A percentile compares a stretch with the other conserved stretches of the same genome.
Conservation (phyloP, 208 protist species). For the Herpetomonas tarakana region DNA sequence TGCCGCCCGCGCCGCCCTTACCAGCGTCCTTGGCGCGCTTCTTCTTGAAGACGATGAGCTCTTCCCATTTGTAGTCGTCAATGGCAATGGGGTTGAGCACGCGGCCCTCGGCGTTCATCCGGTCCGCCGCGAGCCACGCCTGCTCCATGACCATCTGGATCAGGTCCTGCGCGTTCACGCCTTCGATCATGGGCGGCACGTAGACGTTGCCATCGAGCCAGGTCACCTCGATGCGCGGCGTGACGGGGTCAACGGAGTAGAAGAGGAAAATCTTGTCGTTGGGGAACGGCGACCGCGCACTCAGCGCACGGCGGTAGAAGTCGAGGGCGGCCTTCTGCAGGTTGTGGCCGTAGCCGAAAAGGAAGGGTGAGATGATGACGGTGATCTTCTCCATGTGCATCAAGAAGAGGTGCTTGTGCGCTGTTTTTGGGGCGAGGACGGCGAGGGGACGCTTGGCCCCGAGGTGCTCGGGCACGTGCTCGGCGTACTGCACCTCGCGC, state of each 20-base stretch:
- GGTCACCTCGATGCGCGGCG: constrained; percentile 86
- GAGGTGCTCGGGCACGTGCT: constrained; percentile 87
- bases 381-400: constrained; percentile 91
- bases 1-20: constrained; percentile 19
- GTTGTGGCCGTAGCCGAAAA: constrained; percentile 85
- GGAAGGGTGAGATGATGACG: constrained; percentile 78
- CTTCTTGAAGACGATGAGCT: constrained; percentile 88
- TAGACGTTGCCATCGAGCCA: constrained; percentile 88
- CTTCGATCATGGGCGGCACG: constrained; percentile 81
- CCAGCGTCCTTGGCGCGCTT: constrained; percentile 69
- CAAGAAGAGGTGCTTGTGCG: constrained; percentile 77
- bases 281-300: constrained; percentile 69
- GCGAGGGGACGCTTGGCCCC: constrained; percentile 81
- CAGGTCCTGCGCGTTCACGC: constrained; percentile 67
- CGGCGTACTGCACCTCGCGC: constrained; percentile 86
- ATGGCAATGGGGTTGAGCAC: constrained; percentile 83
- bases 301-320: constrained; percentile 87
- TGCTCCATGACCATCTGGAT: constrained; percentile 93
- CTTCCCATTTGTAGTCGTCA: constrained; percentile 91
- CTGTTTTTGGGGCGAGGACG: constrained; percentile 75
- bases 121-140: constrained; percentile 84
- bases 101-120: constrained; percentile 78
- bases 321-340: constrained; percentile 81
- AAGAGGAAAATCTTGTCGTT: constrained; percentile 88
- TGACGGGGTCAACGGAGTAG: constrained; percentile 84